These are phyloP conservation scores for Penicillium fuscoglaucum DNA, from an alignment of 2,329 filamentous ascomycete genomes.

Conservation along the genomic window DNA sequence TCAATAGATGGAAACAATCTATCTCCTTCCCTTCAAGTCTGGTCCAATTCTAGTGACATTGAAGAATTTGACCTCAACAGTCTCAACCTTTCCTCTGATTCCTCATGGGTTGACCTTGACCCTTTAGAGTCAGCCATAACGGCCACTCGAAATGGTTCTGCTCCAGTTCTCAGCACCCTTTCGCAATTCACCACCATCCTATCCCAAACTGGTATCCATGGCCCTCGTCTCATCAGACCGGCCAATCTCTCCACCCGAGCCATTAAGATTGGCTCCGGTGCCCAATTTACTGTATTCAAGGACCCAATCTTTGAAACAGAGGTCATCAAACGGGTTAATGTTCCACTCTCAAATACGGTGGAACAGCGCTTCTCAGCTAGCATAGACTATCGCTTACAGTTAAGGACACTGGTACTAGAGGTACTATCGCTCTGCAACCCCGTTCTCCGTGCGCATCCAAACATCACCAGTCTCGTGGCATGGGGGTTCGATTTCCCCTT, in stretches of 20 bases:
- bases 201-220: conserved; percentile 28
- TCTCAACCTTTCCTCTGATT: conserved; percentile 6
- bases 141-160: conserved; percentile 29
- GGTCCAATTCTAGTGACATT: conserved; percentile 5
- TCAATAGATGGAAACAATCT: conserved; percentile 3
- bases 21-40: not conserved
- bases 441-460: conserved; percentile 27
- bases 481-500: conserved; percentile 34
- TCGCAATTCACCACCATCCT: conserved; percentile 32
- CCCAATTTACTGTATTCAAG: conserved; percentile 32
- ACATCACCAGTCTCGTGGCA: conserved; percentile 27
- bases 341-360: conserved; percentile 21
- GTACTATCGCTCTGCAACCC: conserved; percentile 31
- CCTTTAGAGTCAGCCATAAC: conserved; percentile 27
- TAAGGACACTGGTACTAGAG: conserved; percentile 28
- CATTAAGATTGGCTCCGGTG: conserved; percentile 27
- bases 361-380: conserved; percentile 24
- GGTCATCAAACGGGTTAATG: conserved; percentile 32
- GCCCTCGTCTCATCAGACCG: conserved; percentile 26
- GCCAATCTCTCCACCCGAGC: conserved; percentile 24
- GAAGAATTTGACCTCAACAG: conserved; percentile 15
- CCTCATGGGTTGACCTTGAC: conserved; percentile 23
- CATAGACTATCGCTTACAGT: conserved; percentile 27
- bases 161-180: conserved; percentile 26
- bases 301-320: conserved; percentile 25